Evolutionary conservation across 768 basidiomycete genomes (phyloP).

Genomic region (Crassisporium funariophilum): DNA sequence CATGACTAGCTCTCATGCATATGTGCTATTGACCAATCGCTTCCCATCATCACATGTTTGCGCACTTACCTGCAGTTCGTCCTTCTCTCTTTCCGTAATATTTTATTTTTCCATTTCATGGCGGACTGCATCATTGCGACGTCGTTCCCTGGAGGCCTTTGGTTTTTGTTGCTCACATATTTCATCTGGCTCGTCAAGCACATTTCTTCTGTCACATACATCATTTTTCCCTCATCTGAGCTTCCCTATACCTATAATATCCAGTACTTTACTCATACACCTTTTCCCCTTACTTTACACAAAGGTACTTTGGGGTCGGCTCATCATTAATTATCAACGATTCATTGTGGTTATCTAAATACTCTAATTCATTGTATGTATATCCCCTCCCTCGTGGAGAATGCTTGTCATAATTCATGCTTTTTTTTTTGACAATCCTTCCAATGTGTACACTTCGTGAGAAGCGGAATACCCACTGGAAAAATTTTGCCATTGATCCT

Average conservation of each 20-base stretch:
- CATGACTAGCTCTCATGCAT: not conserved
- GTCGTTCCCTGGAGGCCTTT: constrained; percentile 23
- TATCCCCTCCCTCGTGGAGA: constrained; percentile 17
- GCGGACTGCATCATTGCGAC: constrained; percentile 16
- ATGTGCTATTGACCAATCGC: constrained; percentile 1
- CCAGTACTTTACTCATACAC: constrained; percentile 18
- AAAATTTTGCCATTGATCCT: no score
- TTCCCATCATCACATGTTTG: not conserved
- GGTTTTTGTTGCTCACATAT: constrained; percentile 10
- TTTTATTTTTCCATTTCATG: constrained; percentile 13
- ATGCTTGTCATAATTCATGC: not conserved
- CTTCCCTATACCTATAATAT: constrained; percentile 19
- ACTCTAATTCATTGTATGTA: constrained; percentile 26
- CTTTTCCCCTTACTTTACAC: constrained; percentile 13
- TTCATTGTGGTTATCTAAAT: constrained; percentile 14
- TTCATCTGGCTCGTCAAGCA: constrained; percentile 11
- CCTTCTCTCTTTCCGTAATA: constrained; percentile 12
- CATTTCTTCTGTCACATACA: constrained; percentile 11
- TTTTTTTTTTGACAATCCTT: not conserved
- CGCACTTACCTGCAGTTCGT: not conserved
- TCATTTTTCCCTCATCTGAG: constrained; percentile 14
- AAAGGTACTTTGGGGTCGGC: constrained; percentile 9
- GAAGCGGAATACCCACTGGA: no score
- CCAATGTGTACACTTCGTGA: no score
- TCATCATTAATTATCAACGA: constrained; percentile 21